Evolutionary conservation across 345 rosid genomes (phyloP), one percentile per base, ranked within the genome.

Genomic region (Carallia pectinifolia): DNA sequence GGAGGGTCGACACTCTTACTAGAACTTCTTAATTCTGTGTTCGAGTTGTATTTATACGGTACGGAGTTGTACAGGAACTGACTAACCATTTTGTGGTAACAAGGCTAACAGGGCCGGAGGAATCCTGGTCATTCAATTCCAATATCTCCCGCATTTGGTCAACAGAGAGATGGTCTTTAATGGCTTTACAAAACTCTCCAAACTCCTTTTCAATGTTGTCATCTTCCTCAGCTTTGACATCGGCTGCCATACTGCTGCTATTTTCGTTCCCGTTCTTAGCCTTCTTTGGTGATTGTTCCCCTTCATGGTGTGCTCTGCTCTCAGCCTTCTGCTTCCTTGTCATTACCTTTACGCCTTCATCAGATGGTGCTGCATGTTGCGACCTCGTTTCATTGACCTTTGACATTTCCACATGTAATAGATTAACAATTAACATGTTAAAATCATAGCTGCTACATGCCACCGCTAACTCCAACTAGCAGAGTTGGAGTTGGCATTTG

Each of bases 281-380:
- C 69, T 89, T 89, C 85, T 94, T 89, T 0, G 81, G 91, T 19
- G 89, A 78, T 29, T 86, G 50, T 2, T 44, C 16, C 50, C 81
- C 89, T 13, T 79, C 78, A 68, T 87, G 94, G 33, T 79, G 82
- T 33, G 77, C 74, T 64, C 75, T 81, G 80, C 79, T 87, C 77
- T 86, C 90, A n/a, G 89, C 97, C 65, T 91, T 93, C 75, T 89
- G 92, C 86, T 91, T 93, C 81, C 94, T 79, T 40, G 88, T 82
- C 87, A 78, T 85, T 39, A 85, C 80, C 81, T 82, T 89, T 29
- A 81, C 86, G 31, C 82, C 86, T 4, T 90, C 96, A 17, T 86
- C 88, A 54, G 86, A 73, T 63, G 80, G 58, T 40, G 47, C 74
- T 23, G 23, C 23, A 62, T 83, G 90, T 69, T 82, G 90, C 52